Evolutionary conservation across 2,329 filamentous ascomycete genomes (phyloP), one percentile per base, ranked within the genome.

Genomic region (Ascochyta koolunga): DNA sequence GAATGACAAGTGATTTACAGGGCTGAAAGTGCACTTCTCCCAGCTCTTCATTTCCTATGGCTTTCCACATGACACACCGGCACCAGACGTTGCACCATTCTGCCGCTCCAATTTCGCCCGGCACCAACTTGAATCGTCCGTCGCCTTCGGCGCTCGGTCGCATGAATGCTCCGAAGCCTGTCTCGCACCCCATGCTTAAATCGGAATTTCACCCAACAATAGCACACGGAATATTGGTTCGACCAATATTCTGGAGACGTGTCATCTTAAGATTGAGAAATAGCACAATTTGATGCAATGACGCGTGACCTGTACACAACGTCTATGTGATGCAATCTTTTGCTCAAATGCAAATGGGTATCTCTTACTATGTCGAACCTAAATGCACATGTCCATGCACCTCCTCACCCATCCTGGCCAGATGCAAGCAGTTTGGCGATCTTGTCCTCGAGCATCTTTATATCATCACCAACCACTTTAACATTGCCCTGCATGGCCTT

Each of bases 381-480:
- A 31, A 37, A 50, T 50, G 47, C 37, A 36, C 33, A 8, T 16
- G 5, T 8, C 18, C 24, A 16, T 36, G n/a, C 27, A n/a, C 32
- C 9, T n/a, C 18, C 13, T 54, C 48, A 51, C 21, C 56, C 48
- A 5, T 48, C 50, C 45, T 45, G 45, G 31, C 48, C 36, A 6
- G 38, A 54, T 35, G 54, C 45, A 6, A 65, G 58, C 47, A 71
- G 37, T 53, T 71, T 74, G 56, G 82, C 82, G 73, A 97, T 82
- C 75, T 90, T 89, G 66, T 81, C 84, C 77, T 98, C 93, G 49
- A 99, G 77, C 51, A 89, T 90, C 74, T 89, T 90, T 4, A 98
- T 90, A 91, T 93, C 97, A 35, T 85, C 86, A 62, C 93, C 89
- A 58, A 98, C 88, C n/a, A 89, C 83, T 65, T 89, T 87, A 74